phyloP scores from a whole-genome alignment of 1,139 yeast genomes.

The Kazachstania sp. region DNA sequence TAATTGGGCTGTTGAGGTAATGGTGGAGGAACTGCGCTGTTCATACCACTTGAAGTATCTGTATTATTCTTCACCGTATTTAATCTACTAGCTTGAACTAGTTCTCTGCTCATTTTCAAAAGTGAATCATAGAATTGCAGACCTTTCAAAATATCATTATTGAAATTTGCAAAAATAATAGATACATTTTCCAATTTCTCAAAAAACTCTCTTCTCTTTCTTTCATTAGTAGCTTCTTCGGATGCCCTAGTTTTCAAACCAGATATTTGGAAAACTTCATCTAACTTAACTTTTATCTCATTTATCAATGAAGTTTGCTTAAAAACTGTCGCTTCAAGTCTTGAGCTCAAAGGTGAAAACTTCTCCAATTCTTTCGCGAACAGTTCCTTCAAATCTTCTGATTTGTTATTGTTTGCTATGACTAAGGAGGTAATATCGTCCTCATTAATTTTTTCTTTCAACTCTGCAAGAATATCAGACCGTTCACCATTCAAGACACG shows the following conservation, averaged over 20 bases:
- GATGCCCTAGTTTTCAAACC: constrained; percentile 33
- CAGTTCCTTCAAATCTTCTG: constrained; percentile 46
- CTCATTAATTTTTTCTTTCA: constrained; percentile 62
- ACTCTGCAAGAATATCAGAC: constrained; percentile 47
- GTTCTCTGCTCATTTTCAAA: constrained; percentile 35
- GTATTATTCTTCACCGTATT: constrained; percentile 20
- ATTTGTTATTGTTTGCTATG: constrained; percentile 54
- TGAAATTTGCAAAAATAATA: constrained; percentile 44
- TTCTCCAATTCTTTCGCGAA: constrained; percentile 72
- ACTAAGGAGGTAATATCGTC: constrained; percentile 83
- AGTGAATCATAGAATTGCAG: constrained; percentile 53
- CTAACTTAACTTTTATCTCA: constrained; percentile 53
- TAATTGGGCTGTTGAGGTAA: not conserved
- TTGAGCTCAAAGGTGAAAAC: constrained; percentile 58
- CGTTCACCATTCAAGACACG: constrained; percentile 53
- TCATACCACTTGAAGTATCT: constrained; percentile 1
- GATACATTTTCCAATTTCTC: constrained; percentile 42
- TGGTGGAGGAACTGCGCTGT: not conserved
- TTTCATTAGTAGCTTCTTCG: constrained; percentile 34
- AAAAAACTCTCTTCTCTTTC: constrained; percentile 35
- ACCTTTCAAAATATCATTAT: constrained; percentile 55
- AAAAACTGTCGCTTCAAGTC: constrained; percentile 59
- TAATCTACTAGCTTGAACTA: constrained; percentile 31
- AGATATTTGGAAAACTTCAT: constrained; percentile 41
- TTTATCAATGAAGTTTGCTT: constrained; percentile 53